phyloP scores from a whole-genome alignment of 2,329 filamentous ascomycete species.

The Microdochium trichocladiopsis region DNA sequence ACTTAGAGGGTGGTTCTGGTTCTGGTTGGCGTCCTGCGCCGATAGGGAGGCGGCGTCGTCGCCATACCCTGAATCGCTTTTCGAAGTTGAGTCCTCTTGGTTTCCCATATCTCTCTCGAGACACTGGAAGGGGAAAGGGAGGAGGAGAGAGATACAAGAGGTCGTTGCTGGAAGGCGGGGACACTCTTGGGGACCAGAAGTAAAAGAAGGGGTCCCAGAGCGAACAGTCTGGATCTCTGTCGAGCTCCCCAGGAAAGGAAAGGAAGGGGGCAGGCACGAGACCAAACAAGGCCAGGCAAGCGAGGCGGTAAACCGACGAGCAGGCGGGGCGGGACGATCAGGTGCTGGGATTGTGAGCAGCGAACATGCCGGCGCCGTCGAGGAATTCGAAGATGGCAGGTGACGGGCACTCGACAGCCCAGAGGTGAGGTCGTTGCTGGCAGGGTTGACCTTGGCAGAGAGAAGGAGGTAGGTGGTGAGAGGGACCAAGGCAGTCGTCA shows the following conservation, averaged over 20 bases:
- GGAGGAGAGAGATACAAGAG: constrained; percentile 4
- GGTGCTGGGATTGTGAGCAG: not conserved
- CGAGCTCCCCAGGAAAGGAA: not conserved
- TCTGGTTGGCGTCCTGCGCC: constrained; percentile 15
- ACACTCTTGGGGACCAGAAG: not conserved
- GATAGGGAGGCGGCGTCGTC: constrained; percentile 22
- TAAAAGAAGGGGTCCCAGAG: constrained; percentile 4
- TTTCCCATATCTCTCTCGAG: constrained; percentile 25
- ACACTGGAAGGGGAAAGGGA: constrained; percentile 12
- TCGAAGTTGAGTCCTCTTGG: constrained; percentile 23
- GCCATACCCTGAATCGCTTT: constrained; percentile 26
- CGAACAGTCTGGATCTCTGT: not conserved
- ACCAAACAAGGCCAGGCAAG: constrained; percentile 2
- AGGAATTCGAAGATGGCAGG: not conserved
- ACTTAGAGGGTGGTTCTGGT: constrained; percentile 23
- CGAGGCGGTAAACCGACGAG: not conserved
- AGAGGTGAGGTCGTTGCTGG: not conserved
- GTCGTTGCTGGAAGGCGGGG: not conserved
- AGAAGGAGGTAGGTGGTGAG: not conserved
- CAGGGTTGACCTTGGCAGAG: not conserved
- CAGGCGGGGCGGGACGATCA: not conserved
- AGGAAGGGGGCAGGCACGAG: constrained; percentile 4
- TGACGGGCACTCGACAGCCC: not conserved
- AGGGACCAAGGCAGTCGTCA: not conserved
- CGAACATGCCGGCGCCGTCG: not conserved